Evolutionary conservation across 257 asterid species (phyloP), one percentile per base, ranked within the genome.

Genomic region (Thymus quinquecostatus): DNA sequence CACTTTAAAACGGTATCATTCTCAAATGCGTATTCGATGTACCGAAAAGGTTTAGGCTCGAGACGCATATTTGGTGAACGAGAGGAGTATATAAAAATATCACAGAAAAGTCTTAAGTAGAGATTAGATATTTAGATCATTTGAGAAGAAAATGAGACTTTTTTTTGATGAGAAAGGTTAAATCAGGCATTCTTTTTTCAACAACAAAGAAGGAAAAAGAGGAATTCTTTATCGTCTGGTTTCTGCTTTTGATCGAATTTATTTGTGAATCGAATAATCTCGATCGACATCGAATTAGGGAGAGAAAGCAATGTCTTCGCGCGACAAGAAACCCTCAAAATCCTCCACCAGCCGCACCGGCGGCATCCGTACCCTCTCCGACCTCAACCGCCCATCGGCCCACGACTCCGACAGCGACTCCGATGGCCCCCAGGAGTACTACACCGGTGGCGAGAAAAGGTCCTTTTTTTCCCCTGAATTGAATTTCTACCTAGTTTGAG

Each of bases 361-460:
- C 50, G 86, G 96, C 1, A 95, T 95, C 85, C 93, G 98, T 5
- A 92, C 98, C 1, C 97, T 95, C 7, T 92, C 98, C 75, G 99
- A 95, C 80, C 85, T 95, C 69, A 95, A 95, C 69, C 90, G 98
- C 2, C 93, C 98, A 1, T 70, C 98, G 21, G 87, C 79, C 45
- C 81, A 77, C 41, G 97, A 89, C 64, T 75, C 82, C 79, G 82
- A 77, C 47, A 77, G 85, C 12, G 85, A 77, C 64, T 82, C 92
- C 54, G 99, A 88, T 75, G 90, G 66, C 0, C 99, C 99, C 49
- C 93, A 87, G 79, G 98, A 92, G 81, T 90, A 88, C 75, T 92
- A 87, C 77, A 88, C 99, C 68, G 99, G 99, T 33, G 99, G 99
- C 27, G 98, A 95, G 73, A 95, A 95, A 81, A 95, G 99, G 99